Conservation (phyloP, 176 grass and related monocot genomes). For the Dactylis glomerata region DNA sequence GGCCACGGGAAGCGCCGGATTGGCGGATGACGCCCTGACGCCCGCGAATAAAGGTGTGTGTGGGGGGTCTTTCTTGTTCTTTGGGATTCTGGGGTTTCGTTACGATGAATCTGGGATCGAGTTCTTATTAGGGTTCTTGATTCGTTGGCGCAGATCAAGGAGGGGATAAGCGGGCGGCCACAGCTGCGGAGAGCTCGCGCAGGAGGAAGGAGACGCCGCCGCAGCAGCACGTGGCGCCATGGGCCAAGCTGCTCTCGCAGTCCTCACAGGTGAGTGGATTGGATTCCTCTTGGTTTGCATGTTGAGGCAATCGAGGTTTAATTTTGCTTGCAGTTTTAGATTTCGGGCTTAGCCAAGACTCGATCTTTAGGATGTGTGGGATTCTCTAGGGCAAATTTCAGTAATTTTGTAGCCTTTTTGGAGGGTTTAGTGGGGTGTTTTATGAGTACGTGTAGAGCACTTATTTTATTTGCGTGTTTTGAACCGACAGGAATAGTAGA, state of each 20-base stretch:
- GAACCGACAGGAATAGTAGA: neutral
- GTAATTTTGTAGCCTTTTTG: neutral
- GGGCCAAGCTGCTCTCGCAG: conserved; percentile 95
- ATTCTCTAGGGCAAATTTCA: neutral
- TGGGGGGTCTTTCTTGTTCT: neutral
- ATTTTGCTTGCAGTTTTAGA: conserved; percentile 10
- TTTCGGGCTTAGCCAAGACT: neutral
- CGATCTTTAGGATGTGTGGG: conserved; percentile 4
- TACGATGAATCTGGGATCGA: conserved; percentile 16
- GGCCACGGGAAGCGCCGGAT: conserved; percentile 25
- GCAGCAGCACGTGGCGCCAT: conserved; percentile 44
- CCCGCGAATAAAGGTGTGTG: conserved; percentile 43
- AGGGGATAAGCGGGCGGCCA: conserved; percentile 23
- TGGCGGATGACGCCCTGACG: conserved; percentile 13
- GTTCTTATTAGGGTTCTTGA: conserved; percentile 43
- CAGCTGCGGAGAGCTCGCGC: conserved; percentile 30
- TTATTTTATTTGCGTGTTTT: neutral
- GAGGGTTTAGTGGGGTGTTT: conserved; percentile 3
- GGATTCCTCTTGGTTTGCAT: neutral
- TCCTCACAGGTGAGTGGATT: conserved; percentile 53
- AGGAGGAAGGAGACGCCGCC: conserved; percentile 37
- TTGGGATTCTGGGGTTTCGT: conserved; percentile 5
- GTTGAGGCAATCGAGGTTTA: conserved; percentile 2
- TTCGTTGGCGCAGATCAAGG: conserved; percentile 57
- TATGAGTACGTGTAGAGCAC: neutral